These are phyloP conservation scores for Dactylonectria estremocensis DNA, from an alignment of 2,329 filamentous ascomycete species.

Conservation along the genomic window DNA sequence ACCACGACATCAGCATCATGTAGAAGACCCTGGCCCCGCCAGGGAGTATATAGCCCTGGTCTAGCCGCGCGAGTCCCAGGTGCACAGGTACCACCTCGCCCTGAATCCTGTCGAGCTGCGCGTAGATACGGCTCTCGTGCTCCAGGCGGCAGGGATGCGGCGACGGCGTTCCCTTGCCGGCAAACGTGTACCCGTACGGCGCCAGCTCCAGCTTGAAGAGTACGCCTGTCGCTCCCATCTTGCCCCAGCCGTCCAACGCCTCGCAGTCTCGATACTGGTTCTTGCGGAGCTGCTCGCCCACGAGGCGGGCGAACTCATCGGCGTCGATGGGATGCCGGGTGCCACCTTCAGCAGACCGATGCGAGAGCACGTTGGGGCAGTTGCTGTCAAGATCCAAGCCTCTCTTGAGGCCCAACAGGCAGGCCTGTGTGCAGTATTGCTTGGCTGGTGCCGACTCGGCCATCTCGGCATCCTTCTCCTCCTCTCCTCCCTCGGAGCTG, in stretches of 20 bases:
- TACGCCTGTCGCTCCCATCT: conserved; percentile 26
- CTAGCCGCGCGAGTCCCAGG: conserved; percentile 33
- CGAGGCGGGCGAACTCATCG: conserved; percentile 21
- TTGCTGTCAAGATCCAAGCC: conserved; percentile 35
- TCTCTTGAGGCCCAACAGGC: conserved; percentile 42
- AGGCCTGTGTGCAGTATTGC: conserved; percentile 43
- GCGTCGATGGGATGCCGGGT: conserved; percentile 34
- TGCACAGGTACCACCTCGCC: conserved; percentile 39
- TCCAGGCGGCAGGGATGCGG: conserved; percentile 10
- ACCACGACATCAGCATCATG: conserved; percentile 49
- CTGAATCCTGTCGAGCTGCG: conserved; percentile 38
- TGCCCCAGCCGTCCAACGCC: conserved; percentile 23
- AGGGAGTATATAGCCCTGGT: conserved; percentile 33
- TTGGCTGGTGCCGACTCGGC: conserved; percentile 25
- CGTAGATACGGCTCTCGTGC: conserved; percentile 40
- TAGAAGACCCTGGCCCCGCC: conserved; percentile 32
- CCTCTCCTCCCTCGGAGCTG: conserved; percentile 12
- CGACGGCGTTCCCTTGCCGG: conserved; percentile 39
- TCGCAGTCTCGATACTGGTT: conserved; percentile 32
- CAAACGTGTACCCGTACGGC: conserved; percentile 41
- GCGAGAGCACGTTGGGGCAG: conserved; percentile 41
- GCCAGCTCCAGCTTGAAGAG: conserved; percentile 41
- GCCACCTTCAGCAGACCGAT: conserved; percentile 26
- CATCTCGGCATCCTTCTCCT: conserved; percentile 31
- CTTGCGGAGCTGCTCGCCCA: conserved; percentile 26